Evolutionary conservation across 306 rosid species (phyloP).

Genomic region (Chamaecrista fasciculata): DNA sequence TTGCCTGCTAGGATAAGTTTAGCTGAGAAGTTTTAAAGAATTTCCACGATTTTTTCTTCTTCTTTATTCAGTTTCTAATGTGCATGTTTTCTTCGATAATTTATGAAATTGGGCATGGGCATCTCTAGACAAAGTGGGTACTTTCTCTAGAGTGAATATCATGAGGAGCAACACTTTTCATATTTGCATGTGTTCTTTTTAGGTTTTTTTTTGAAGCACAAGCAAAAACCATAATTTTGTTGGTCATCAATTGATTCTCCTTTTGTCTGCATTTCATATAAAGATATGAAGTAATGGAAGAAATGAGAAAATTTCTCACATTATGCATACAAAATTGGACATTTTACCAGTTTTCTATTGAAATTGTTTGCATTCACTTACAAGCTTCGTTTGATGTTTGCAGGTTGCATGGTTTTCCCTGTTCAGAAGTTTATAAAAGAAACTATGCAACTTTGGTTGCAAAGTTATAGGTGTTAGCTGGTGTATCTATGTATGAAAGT

Average conservation of each 20-base stretch:
- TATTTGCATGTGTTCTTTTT: background rate
- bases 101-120: background rate
- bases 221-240: background rate
- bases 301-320: background rate
- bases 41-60: background rate
- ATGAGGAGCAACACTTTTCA: background rate
- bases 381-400: constrained; percentile 35
- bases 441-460: constrained; percentile 61
- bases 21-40: background rate
- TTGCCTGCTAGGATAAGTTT: background rate
- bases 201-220: background rate
- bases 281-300: background rate
- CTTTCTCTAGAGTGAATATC: background rate
- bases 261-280: background rate
- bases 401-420: constrained; percentile 79
- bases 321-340: background rate
- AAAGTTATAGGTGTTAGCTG: constrained; percentile 12
- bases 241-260: background rate
- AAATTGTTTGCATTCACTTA: constrained; percentile 13
- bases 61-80: background rate
- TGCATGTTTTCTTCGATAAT: background rate
- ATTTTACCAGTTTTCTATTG: background rate
- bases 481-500: constrained; percentile 27
- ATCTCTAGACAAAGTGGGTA: background rate
- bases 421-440: constrained; percentile 37